phyloP scores from a whole-genome alignment of 331 rosid genomes.

The Dryas integrifolia region DNA sequence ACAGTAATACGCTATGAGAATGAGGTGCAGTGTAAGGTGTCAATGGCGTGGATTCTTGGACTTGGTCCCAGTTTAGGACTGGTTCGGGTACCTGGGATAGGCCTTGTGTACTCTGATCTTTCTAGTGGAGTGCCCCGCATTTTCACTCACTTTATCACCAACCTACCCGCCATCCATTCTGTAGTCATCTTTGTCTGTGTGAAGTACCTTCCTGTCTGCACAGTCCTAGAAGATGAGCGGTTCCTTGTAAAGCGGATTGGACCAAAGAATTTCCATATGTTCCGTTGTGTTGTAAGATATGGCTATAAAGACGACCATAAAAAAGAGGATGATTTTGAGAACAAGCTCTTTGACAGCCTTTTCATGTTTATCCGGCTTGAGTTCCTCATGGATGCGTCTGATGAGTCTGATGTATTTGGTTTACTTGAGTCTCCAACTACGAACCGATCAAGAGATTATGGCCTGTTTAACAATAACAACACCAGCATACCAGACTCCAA shows the following conservation, averaged over 20 bases:
- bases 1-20: constrained; percentile 77
- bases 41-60: constrained; percentile 97
- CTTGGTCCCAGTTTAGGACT: constrained; percentile 96
- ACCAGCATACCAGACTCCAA: constrained; percentile 39
- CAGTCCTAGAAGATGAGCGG: constrained; percentile 86
- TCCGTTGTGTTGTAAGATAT: constrained; percentile 89
- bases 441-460: constrained; percentile 46
- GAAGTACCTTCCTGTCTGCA: constrained; percentile 91
- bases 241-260: constrained; percentile 92
- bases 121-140: constrained; percentile 92
- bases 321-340: constrained; percentile 88
- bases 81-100: constrained; percentile 92
- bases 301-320: constrained; percentile 88
- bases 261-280: constrained; percentile 79
- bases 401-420: constrained; percentile 80
- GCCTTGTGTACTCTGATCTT: constrained; percentile 87
- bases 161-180: constrained; percentile 90
- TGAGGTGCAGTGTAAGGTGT: constrained; percentile 88
- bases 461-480: constrained; percentile 29
- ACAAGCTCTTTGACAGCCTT: constrained; percentile 71
- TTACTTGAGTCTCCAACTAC: constrained; percentile 40
- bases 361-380: constrained; percentile 71
- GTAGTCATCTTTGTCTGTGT: constrained; percentile 86
- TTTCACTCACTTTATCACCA: constrained; percentile 92
- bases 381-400: constrained; percentile 88